Evolutionary conservation across 139 green algal genomes (phyloP).

Genomic region (Micractinium sp.): DNA sequence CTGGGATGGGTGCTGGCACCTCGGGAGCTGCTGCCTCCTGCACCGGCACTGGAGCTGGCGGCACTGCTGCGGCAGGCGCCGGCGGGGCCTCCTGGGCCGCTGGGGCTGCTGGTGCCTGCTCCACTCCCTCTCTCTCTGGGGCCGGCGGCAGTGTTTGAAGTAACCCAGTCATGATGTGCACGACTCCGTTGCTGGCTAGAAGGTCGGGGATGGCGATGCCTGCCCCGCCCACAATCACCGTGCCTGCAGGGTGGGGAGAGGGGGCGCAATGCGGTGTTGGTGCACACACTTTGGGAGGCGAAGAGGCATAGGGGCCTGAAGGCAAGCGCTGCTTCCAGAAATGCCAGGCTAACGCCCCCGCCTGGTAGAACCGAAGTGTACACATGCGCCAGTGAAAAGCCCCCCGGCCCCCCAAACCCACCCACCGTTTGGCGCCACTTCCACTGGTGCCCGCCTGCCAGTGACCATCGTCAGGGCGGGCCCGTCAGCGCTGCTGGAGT

Average conservation of each 20-base stretch:
- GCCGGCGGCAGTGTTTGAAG: neutral
- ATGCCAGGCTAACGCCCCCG: too few relatives aligned
- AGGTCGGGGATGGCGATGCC: neutral
- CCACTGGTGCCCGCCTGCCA: neutral
- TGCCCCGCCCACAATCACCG: neutral
- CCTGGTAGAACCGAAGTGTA: too few relatives aligned
- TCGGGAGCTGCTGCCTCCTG: neutral
- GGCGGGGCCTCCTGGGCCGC: neutral
- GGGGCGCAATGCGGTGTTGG: too few relatives aligned
- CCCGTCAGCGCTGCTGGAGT: neutral
- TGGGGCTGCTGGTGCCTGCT: neutral
- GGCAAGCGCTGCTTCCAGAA: too few relatives aligned
- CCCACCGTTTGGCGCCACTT: neutral
- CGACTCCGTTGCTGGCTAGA: neutral
- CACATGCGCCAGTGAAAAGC: neutral
- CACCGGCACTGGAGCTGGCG: neutral
- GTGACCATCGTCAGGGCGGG: neutral
- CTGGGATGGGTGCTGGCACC: neutral
- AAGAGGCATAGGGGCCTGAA: too few relatives aligned
- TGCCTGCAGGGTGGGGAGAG: neutral
- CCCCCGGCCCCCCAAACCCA: neutral
- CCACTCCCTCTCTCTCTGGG: neutral
- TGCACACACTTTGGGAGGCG: neutral
- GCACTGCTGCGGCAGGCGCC: neutral
- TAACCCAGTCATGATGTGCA: conserved; percentile 13